phyloP scores from a whole-genome alignment of 331 rosid genomes.

The Arachis monticola region DNA sequence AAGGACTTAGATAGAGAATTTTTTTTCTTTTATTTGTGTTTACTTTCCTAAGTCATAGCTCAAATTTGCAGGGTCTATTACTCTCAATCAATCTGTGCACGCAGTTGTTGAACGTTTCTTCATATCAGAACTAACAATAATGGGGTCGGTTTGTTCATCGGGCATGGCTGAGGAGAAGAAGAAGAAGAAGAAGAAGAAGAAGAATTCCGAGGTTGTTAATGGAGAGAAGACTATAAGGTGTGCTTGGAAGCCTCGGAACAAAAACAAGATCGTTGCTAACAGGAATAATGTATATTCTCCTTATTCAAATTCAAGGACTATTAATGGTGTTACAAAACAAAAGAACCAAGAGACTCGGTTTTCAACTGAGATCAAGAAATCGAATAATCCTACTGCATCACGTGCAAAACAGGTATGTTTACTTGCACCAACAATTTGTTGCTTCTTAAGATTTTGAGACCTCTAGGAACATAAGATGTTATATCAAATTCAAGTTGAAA shows the following conservation, averaged over 20 bases:
- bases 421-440: background rate
- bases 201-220: constrained; percentile 4
- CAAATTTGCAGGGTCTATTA: background rate
- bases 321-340: constrained; percentile 27
- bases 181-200: constrained; percentile 28
- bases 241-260: constrained; percentile 47
- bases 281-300: constrained; percentile 30
- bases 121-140: constrained; percentile 25
- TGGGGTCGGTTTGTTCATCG: constrained; percentile 77
- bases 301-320: constrained; percentile 43
- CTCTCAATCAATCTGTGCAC: background rate
- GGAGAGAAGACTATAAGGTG: constrained; percentile 37
- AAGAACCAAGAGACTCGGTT: constrained; percentile 38
- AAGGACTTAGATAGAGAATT: background rate
- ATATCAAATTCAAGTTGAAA: background rate
- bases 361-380: constrained; percentile 51
- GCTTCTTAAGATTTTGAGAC: no score
- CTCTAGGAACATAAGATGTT: no score
- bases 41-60: background rate
- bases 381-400: constrained; percentile 41
- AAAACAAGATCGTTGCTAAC: constrained; percentile 34
- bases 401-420: constrained; percentile 50
- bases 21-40: background rate
- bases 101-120: constrained; percentile 5
- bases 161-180: constrained; percentile 43